These are phyloP conservation scores for Voacanga thouarsii DNA, from an alignment of 257 asterid species.

Conservation along the genomic window DNA sequence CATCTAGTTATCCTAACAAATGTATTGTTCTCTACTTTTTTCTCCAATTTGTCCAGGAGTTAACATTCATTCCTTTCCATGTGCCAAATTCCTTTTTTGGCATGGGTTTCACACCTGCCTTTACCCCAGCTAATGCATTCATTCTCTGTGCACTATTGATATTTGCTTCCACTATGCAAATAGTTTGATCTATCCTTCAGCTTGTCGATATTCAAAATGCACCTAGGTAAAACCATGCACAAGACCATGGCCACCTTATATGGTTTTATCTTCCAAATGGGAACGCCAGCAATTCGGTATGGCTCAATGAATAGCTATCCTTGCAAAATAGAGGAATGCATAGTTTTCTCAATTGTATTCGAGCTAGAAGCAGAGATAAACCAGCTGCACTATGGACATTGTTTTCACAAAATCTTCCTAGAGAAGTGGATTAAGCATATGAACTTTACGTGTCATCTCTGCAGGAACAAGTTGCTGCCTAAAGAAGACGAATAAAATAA, in stretches of 20 bases:
- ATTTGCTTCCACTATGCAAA: constrained; percentile 57
- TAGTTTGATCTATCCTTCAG: constrained; percentile 59
- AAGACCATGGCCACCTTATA: constrained; percentile 49
- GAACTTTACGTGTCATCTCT: constrained; percentile 82
- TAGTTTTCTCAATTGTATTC: constrained; percentile 66
- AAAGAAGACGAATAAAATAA: constrained; percentile 60
- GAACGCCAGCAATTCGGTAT: constrained; percentile 51
- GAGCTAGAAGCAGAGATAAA: constrained; percentile 59
- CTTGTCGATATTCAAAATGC: constrained; percentile 59
- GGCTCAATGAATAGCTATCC: constrained; percentile 37
- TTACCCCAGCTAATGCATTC: constrained; percentile 75
- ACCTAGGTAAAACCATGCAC: constrained; percentile 56
- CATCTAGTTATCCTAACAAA: neutral
- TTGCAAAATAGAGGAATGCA: constrained; percentile 49
- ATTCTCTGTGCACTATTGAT: constrained; percentile 83
- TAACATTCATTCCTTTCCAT: neutral
- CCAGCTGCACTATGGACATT: constrained; percentile 68
- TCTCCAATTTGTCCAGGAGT: neutral
- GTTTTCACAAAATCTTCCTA: constrained; percentile 69
- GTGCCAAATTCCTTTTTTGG: neutral
- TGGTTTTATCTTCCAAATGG: constrained; percentile 58
- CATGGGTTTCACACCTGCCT: constrained; percentile 79
- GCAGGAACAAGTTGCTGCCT: constrained; percentile 65
- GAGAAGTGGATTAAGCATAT: constrained; percentile 79
- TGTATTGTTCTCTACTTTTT: neutral